Evolutionary conservation across 805 yeast genomes (phyloP).

Genomic region (Dipodascus albidus): DNA sequence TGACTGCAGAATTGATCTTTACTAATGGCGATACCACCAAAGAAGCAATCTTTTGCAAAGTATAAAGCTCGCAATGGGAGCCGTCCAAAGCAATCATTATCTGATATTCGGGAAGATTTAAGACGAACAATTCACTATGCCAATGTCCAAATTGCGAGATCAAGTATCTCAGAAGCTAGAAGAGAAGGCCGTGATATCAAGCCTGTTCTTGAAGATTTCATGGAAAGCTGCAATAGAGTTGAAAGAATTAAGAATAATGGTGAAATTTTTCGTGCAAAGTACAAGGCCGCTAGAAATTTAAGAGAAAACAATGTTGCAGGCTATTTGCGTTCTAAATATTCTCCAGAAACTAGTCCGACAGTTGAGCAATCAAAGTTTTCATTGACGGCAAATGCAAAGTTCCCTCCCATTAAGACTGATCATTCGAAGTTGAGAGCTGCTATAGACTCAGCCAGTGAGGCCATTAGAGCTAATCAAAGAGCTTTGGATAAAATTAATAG

Average conservation of each 20-base stretch:
- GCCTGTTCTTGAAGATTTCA: neutral
- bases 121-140: neutral
- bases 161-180: neutral
- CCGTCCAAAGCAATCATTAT: neutral
- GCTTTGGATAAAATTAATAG: neutral
- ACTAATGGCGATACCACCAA: neutral
- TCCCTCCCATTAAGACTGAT: neutral
- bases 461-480: neutral
- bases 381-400: neutral
- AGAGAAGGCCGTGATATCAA: neutral
- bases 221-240: neutral
- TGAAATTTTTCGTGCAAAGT: neutral
- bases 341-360: neutral
- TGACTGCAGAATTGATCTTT: too few species aligned
- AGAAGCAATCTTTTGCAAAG: neutral
- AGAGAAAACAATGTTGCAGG: neutral
- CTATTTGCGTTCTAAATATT: neutral
- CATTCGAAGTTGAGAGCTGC: neutral
- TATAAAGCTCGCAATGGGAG: neutral
- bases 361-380: neutral
- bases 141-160: neutral
- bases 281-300: neutral
- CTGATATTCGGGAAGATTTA: neutral
- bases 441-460: neutral
- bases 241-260: neutral